A percentile compares a stretch with the other conserved stretches of the same genome.
Conservation (phyloP, 2,329 filamentous ascomycete species). For the Penicillium olsonii region DNA sequence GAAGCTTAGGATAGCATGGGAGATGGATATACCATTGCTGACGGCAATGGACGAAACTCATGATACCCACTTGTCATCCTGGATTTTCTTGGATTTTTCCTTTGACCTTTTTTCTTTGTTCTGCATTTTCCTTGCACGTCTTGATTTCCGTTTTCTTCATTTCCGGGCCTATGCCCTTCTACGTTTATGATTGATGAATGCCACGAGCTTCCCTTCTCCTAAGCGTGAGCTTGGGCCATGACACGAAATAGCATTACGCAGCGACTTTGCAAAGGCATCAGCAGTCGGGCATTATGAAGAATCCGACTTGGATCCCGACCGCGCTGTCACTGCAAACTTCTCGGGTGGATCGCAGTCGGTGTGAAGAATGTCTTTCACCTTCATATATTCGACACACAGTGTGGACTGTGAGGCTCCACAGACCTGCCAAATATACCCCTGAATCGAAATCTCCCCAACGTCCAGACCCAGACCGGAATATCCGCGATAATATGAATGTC, state of each 20-base stretch:
- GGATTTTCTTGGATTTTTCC: background rate
- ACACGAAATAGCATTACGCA: conserved; percentile 6
- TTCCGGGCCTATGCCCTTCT: background rate
- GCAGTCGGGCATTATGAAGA: no score
- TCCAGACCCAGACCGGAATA: no score
- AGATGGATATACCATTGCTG: conserved; percentile 10
- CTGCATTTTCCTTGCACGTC: background rate
- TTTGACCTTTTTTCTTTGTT: background rate
- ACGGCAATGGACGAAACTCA: conserved; percentile 4
- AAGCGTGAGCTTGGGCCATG: background rate
- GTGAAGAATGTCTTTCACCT: no score
- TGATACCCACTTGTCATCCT: conserved; percentile 9
- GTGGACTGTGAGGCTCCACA: no score
- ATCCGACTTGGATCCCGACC: no score
- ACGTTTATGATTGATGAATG: conserved; percentile 12
- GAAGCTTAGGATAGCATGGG: conserved; percentile 5
- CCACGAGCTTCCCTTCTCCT: conserved; percentile 6
- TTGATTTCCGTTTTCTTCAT: background rate
- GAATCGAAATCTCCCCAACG: no score
- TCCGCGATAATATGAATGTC: no score
- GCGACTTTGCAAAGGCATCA: no score
- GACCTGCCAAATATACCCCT: no score
- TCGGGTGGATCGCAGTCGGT: no score
- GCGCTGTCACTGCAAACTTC: no score
- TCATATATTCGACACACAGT: no score